Evolutionary conservation across 2,329 filamentous ascomycete genomes (phyloP), one percentile per base, ranked within the genome.

Genomic region (Neodidymelliopsis sp.): DNA sequence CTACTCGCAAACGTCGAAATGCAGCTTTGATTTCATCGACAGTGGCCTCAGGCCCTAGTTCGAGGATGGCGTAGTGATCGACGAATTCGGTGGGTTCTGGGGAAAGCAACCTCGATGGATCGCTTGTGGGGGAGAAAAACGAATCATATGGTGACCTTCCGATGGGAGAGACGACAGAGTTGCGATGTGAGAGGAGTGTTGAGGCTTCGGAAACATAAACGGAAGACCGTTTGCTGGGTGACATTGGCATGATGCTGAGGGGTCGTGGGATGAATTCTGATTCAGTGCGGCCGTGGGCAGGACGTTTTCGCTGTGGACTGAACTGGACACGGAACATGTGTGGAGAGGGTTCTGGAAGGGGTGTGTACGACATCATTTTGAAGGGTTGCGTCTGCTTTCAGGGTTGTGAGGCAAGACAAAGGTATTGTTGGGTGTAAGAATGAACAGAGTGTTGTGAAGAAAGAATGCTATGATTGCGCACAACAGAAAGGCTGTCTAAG

Each of bases 51-150:
- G 42, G 41, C 2, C 54, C 46, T 4, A 72, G 49, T 31, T 59
- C 50, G 10, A 72, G 50, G 35, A 63, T 59, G 11, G 60, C 56
- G 56, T 72, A 72, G 51, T 72, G 61, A 54, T 72, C 66, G 12
- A 60, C 37, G 23, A 65, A 64, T 11, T 59, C 60, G 6, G 52
- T 31, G 3, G 54, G 38, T 19, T 48, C 49, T 5, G 39, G 37
- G 2, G 49, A 38, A 7, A 50, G 30, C 8, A 45, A 11, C 20
- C 35, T 40, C 20, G 47, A 40, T 3, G 47, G 29, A 12, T 59
- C 55, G 50, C 41, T 59, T 34, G 36, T 50, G 4, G 57, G 54
- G 13, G 57, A 58, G 13, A 53, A 36, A 20, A 54, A 27, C 12
- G 57, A 51, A 19, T 59, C 51, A 28, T 54, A 38, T 3, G 56